phyloP scores from a whole-genome alignment of 108 stramenopile species.

The Cyclotella choctawhatcheeana region DNA sequence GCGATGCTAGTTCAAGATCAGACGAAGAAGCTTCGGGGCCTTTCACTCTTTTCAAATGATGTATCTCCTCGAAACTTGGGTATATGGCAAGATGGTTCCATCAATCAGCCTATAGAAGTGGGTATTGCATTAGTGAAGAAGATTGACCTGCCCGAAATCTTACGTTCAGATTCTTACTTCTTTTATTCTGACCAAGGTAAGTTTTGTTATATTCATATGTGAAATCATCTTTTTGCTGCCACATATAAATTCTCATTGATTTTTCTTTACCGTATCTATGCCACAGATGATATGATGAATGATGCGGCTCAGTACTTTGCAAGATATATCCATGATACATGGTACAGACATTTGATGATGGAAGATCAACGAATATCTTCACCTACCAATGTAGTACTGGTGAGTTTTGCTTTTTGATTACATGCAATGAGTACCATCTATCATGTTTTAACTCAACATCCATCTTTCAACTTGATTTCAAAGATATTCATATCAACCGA shows the following conservation, averaged over 20 bases:
- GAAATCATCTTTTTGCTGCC: too few relatives aligned
- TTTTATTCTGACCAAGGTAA: slow-evolving; percentile 79
- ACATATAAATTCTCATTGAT: too few relatives aligned
- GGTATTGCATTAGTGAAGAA: slow-evolving; percentile 48
- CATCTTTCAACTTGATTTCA: not conserved
- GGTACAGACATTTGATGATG: slow-evolving; percentile 49
- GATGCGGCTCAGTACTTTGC: slow-evolving; percentile 91
- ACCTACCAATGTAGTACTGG: slow-evolving; percentile 60
- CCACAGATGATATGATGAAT: slow-evolving; percentile 85
- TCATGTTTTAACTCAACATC: too few relatives aligned
- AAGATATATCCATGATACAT: slow-evolving; percentile 72
- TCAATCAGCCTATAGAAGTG: slow-evolving; percentile 33
- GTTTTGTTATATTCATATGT: too few relatives aligned
- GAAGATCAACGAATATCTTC: slow-evolving; percentile 24
- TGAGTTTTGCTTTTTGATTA: not conserved
- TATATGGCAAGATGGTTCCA: slow-evolving; percentile 2
- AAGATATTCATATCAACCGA: slow-evolving; percentile 75
- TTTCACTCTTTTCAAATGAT: not conserved
- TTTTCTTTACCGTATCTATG: too few relatives aligned
- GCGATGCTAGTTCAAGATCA: not conserved
- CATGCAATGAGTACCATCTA: too few relatives aligned
- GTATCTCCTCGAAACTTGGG: not conserved
- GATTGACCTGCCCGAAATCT: slow-evolving; percentile 78
- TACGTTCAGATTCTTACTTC: slow-evolving; percentile 75
- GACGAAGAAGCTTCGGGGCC: not conserved